Conservation (phyloP, 163 green algal species). For the Coccomyxa subellipsoidea region DNA sequence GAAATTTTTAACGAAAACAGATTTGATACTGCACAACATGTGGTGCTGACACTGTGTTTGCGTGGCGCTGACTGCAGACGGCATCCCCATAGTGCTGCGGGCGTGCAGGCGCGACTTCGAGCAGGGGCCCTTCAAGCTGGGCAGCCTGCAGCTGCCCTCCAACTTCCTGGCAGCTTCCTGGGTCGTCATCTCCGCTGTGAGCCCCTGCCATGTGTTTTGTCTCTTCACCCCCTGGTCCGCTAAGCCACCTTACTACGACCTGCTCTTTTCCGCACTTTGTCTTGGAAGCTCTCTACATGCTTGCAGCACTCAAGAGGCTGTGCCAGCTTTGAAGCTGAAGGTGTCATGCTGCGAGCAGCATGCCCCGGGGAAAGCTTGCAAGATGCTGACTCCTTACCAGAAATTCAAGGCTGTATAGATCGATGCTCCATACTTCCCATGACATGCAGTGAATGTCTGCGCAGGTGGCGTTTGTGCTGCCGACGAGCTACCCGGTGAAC, state of each 20-base stretch:
- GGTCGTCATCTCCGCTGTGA: background rate
- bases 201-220: background rate
- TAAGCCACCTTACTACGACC: background rate
- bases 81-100: conserved; percentile 2
- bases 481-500: background rate
- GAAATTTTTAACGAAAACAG: too few relatives aligned
- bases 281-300: background rate
- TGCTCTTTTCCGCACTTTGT: too few relatives aligned
- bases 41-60: background rate
- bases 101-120: background rate
- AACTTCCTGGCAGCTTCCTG: background rate
- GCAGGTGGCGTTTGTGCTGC: conserved; percentile 4
- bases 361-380: background rate
- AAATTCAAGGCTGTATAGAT: background rate
- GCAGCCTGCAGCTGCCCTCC: background rate
- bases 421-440: background rate
- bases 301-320: too few relatives aligned
- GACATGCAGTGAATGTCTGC: background rate
- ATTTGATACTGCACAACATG: background rate
- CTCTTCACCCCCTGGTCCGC: background rate
- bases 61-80: background rate
- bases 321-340: background rate
- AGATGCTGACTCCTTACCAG: background rate
- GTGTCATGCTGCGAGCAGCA: background rate
- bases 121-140: background rate